Evolutionary conservation across 495 filamentous ascomycete genomes (phyloP), one percentile per base, ranked within the genome.

Genomic region (Penicillium coprophilum): DNA sequence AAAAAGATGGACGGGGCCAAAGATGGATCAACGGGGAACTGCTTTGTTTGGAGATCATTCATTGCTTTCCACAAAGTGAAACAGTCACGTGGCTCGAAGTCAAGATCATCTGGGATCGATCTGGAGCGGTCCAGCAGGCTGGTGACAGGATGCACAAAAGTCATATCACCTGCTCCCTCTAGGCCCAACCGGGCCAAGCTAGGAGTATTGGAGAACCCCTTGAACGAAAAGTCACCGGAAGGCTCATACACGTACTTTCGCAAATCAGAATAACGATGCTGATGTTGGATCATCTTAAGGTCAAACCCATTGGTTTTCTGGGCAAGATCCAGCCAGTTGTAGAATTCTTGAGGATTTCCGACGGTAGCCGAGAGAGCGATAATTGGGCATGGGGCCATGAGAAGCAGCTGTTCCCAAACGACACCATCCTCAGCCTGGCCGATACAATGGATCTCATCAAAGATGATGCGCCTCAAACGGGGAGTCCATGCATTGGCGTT

Each of bases 391-490:
- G 88, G 86, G 0, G 88, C 78, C 27, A 90, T 71, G 1, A 92
- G 78, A 12, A 92, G 73, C 9, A 93, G 75, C 60, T 93, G 89
- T 59, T 93, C 89, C 89, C 88, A 93, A 1, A 93, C 77, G 11
- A 91, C 71, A 49, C 89, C 88, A 62, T 93, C 89, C 17, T 91
- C 84, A 2, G 85, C 80, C 66, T 91, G 85, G 0, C 88, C 87
- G 52, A 92, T 91, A 15, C 79, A 89, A 66, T 93, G 89, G n/a
- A 92, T 82, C 70, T 92, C 89, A 58, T 93, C 89, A 53, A 91
- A 91, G 34, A 92, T 92, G 61, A 92, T 91, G 13, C 86, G 76
- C 53, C 80, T 86, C 5, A 92, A 76, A 51, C 84, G 70, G 3
- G 73, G 71, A 2, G 88, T 79, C 85, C 87, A 92, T 4, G 83